Base-by-base conservation (phyloP, 331 rosid genomes). In the Stylosanthes scabra region DNA sequence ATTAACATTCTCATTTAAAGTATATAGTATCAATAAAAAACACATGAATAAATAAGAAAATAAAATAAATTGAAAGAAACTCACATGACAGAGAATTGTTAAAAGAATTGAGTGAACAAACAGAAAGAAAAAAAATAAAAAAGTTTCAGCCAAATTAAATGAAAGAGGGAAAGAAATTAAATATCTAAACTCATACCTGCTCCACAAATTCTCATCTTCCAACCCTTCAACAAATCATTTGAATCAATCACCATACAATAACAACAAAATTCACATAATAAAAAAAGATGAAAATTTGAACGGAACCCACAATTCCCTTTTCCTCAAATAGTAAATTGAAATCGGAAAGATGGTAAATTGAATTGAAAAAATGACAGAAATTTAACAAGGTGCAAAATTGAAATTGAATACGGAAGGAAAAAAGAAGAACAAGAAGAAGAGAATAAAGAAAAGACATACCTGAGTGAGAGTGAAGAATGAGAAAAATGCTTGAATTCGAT, bases 201-300 rank as follows among this genome's bases (percentile, higher is more conserved):
- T 66, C 82, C 68, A 71, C 79, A 83, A 69, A 83, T 39, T 70
- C 81, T 83, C 86, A 83, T 83, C 83, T 83, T 83, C 76, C 76
- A 75, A 61, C 66, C 79, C 84, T 83, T 83, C 80, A 74, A 83
- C 40, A 57, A 69, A 74, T 70, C 13, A 78, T 46, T 7, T 8
- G 67, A 82, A 78, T 74, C 83, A 82, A 74, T 78, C 61, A 40
- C 74, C 55, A 62, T 1, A 67, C 56, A 71, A 56, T 29, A 50
- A 61, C 4, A 52, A 44, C 54, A 79, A 72, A 69, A 15, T 12
- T 11, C 2, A 28, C 4, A 45, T 6, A 3, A n/a, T n/a, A 34
- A 34, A 34, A 72, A n/a, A 31, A 44, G 1, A 52, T 55, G 52
- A 59, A 70, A 70, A 13, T 37, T 65, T 59, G 10, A 74, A 77